Evolutionary conservation across 2,329 filamentous ascomycete genomes (phyloP), one percentile per base, ranked within the genome.

Genomic region (Plenodomus biglobosus): DNA sequence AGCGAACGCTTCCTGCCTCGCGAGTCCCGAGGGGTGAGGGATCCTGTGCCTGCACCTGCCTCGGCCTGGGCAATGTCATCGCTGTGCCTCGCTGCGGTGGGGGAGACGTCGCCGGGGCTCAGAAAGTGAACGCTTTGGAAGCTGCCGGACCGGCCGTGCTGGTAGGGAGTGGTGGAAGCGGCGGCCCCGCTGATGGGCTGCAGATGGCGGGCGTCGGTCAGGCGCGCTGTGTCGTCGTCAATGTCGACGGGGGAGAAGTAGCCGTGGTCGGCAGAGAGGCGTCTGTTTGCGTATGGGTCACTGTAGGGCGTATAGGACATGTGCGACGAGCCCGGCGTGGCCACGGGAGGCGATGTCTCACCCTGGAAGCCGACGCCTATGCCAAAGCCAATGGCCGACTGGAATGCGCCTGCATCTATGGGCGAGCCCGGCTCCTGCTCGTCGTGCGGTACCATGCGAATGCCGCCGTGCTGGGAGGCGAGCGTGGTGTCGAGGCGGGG

Each of bases 41-140:
- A 55, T 32, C 49, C 53, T 20, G 55, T 54, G 16, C 61, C 65
- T 20, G 55, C 55, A 17, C 61, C 65, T 40, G 79, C 77, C 70
- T 92, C 88, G 39, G 86, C 64, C 48, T 79, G 73, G 6, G 73
- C 75, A 40, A 85, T 70, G 65, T 86, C 80, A 67, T 86, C 84
- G n/a, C 82, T 83, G 27, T 84, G 71, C 46, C 78, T 75, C 17
- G 78, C 75, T 10, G 27, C 13, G n/a, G 65, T 71, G 22, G 72
- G 68, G 36, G 73, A 69, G 30, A 64, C 60, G 16, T 70, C 69
- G 16, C 73, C 73, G 7, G 75, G 71, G 15, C 73, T 72, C 37
- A 77, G 68, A 55, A 83, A 83, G 35, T 76, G 76, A 38, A 83
- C 76, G 53, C 79, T 83, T 39, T 81, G 78, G 49, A 78, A 78